Evolutionary conservation across 305 asterid genomes (phyloP).

Genomic region (Solanum hybrid): DNA sequence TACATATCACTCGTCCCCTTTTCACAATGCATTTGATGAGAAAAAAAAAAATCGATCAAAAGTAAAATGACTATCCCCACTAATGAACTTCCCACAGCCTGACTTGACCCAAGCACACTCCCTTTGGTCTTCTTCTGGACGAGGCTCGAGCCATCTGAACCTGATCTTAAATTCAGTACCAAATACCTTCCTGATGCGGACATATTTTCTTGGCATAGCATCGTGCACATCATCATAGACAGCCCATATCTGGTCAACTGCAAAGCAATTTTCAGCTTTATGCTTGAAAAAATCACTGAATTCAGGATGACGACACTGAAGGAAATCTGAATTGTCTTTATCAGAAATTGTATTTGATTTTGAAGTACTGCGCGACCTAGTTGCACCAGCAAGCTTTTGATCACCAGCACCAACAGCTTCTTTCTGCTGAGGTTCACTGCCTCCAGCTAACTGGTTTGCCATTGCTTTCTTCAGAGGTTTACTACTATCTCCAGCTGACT

Average conservation of each 20-base stretch:
- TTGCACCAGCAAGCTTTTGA: not conserved
- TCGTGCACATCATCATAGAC: not conserved
- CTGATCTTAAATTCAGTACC: not conserved
- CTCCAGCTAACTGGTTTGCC: not conserved
- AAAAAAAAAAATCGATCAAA: not conserved
- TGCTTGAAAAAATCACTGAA: not conserved
- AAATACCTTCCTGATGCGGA: not conserved
- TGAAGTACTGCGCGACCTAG: not conserved
- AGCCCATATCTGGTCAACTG: not conserved
- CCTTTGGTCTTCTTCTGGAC: not conserved
- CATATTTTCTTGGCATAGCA: not conserved
- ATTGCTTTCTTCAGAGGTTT: not conserved
- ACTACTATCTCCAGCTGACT: not conserved
- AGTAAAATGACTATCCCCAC: not conserved
- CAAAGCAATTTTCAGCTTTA: not conserved
- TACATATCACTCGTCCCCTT: not conserved
- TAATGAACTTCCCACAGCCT: not conserved
- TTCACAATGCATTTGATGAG: not conserved
- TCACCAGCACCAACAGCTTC: not conserved
- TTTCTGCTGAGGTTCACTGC: not conserved
- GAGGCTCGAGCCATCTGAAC: not conserved
- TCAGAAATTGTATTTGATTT: not conserved
- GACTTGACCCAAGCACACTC: not conserved
- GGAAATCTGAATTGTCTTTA: not conserved
- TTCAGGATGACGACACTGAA: not conserved